Conservation (phyloP, 2,329 filamentous ascomycete genomes). For the Ophiostoma montium region DNA sequence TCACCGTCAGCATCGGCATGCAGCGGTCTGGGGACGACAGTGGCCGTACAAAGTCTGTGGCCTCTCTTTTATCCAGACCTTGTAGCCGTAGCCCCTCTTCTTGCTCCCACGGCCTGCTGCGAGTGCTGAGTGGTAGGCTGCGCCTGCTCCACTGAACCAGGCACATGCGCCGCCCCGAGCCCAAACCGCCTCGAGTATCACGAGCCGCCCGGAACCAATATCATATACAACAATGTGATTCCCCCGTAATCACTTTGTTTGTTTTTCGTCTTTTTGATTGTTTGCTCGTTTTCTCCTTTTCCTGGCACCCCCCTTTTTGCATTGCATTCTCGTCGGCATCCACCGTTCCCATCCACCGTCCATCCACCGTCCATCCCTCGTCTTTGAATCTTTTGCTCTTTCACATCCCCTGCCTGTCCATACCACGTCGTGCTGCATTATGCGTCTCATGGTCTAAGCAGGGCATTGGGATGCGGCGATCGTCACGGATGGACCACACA, state of each 20-base stretch:
- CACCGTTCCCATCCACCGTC: neutral
- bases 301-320: no score
- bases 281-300: neutral
- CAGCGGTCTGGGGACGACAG: no score
- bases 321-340: neutral
- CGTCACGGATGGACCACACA: conserved; percentile 2
- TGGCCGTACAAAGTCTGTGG: no score
- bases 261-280: neutral
- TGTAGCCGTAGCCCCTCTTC: no score
- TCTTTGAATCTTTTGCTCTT: no score
- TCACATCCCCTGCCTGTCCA: neutral
- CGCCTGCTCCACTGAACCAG: no score
- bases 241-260: neutral
- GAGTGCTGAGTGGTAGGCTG: no score
- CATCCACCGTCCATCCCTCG: no score
- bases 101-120: no score
- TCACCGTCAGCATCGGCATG: no score
- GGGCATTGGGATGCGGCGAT: conserved; percentile 5
- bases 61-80: no score
- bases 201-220: conserved; percentile 10
- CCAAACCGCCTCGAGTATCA: conserved; percentile 12
- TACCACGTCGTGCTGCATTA: conserved; percentile 8
- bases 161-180: neutral
- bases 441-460: conserved; percentile 9
- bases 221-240: conserved; percentile 4